Evolutionary conservation across 305 asterid genomes (phyloP).

Genomic region (Andrographis paniculata): DNA sequence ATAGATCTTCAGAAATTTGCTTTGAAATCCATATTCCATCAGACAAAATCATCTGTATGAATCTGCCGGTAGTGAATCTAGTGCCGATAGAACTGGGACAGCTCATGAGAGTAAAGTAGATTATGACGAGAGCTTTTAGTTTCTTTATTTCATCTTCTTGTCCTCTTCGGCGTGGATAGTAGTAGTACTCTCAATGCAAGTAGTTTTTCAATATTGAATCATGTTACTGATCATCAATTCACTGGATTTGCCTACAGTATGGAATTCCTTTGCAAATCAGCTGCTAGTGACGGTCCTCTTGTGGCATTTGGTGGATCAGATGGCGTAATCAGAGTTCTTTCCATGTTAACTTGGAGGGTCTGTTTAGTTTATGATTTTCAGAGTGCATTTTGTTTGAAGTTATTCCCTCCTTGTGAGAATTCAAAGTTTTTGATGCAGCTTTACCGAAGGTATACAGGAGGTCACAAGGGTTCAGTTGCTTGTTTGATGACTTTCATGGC

Average conservation of each 20-base stretch:
- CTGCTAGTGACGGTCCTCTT: constrained; percentile 89
- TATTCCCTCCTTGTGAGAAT: neutral
- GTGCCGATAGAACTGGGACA: too few species aligned
- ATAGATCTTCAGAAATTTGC: neutral
- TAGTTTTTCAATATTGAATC: constrained; percentile 9
- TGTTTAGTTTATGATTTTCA: constrained; percentile 13
- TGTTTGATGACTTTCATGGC: constrained; percentile 98
- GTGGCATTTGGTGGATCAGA: constrained; percentile 99
- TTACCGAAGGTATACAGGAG: constrained; percentile 97
- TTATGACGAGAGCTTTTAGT: constrained; percentile 8
- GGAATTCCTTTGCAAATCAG: constrained; percentile 84
- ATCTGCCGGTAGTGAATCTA: neutral
- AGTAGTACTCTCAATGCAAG: neutral
- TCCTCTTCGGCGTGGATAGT: neutral
- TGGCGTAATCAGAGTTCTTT: constrained; percentile 98
- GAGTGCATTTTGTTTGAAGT: neutral
- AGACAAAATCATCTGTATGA: neutral
- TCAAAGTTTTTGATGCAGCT: constrained; percentile 47
- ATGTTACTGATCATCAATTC: constrained; percentile 12
- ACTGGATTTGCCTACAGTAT: constrained; percentile 56
- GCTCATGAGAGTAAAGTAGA: too few species aligned
- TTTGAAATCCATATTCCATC: neutral
- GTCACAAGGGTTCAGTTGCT: constrained; percentile 92
- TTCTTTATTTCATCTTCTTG: constrained; percentile 3
- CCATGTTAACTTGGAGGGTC: constrained; percentile 99